A percentile compares a stretch with the other conserved stretches of the same genome.
Evolutionary conservation across 2,329 filamentous ascomycete species (phyloP).

Genomic region (Botrytis paeoniae): DNA sequence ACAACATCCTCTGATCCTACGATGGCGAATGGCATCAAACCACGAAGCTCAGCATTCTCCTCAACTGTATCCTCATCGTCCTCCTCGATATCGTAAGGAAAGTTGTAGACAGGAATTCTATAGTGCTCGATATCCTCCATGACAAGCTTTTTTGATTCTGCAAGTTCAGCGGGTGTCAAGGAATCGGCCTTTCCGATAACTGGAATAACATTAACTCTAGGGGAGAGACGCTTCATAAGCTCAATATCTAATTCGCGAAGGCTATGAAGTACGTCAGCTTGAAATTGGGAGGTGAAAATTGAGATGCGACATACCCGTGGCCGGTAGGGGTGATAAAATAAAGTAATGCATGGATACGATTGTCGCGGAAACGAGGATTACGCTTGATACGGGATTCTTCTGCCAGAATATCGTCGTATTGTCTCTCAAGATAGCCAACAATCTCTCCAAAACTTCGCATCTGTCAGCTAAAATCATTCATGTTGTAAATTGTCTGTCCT

Average conservation of each 20-base stretch:
- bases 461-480: conserved; percentile 33
- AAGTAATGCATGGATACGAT: conserved; percentile 94
- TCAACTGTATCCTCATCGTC: conserved; percentile 99
- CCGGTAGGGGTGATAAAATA: conserved; percentile 99
- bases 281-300: background rate
- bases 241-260: conserved; percentile 99
- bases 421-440: conserved; percentile 95
- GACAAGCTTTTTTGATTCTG: conserved; percentile 98
- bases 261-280: conserved; percentile 46
- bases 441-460: conserved; percentile 84
- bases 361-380: conserved; percentile 99
- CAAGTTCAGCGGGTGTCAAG: conserved; percentile 90
- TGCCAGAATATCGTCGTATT: conserved; percentile 98
- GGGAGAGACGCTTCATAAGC: conserved; percentile 98
- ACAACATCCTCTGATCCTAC: conserved; percentile 95
- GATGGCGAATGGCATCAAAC: conserved; percentile 98
- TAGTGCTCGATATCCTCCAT: conserved; percentile 99
- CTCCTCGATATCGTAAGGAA: conserved; percentile 99
- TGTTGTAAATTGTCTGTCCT: conserved; percentile 36
- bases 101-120: conserved; percentile 99
- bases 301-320: conserved; percentile 66
- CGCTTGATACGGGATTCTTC: conserved; percentile 99
- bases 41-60: conserved; percentile 95
- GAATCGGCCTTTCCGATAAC: conserved; percentile 99
- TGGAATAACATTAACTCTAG: conserved; percentile 97